phyloP scores from a whole-genome alignment of 1,284 basidiomycete species.

The Tilletia indica region DNA sequence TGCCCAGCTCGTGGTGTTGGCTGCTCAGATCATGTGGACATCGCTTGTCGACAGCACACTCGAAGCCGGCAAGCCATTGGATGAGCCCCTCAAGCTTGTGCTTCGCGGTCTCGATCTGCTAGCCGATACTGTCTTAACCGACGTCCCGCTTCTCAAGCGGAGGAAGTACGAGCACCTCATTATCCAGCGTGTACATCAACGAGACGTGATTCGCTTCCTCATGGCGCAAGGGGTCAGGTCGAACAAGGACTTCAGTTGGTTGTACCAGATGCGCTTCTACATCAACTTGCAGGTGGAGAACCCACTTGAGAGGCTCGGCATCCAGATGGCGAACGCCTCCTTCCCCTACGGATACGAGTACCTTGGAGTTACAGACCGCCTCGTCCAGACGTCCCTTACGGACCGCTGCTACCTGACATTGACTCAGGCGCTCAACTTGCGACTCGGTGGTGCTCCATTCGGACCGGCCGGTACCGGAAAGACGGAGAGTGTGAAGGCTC shows the following conservation, averaged over 20 bases:
- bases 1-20: constrained; percentile 90
- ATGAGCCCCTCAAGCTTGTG: constrained; percentile 72
- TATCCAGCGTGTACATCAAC: constrained; percentile 95
- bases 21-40: constrained; percentile 93
- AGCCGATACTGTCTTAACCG: constrained; percentile 89
- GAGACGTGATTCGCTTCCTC: constrained; percentile 84
- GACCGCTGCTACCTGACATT: constrained; percentile 94
- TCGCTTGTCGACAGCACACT: constrained; percentile 75
- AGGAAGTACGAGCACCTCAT: constrained; percentile 98
- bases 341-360: constrained; percentile 99
- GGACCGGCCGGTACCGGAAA: constrained; percentile 99
- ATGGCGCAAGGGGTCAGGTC: constrained; percentile 69
- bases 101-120: constrained; percentile 84
- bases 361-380: constrained; percentile 89
- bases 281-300: constrained; percentile 70
- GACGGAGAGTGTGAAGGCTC: constrained; percentile 98
- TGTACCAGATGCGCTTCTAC: constrained; percentile 99
- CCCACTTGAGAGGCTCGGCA: constrained; percentile 72
- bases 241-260: constrained; percentile 79
- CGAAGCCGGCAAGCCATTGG: constrained; percentile 63
- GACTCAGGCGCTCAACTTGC: constrained; percentile 90
- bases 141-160: constrained; percentile 81
- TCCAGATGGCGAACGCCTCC: constrained; percentile 79
- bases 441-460: constrained; percentile 94
- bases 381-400: constrained; percentile 98